Conservation (phyloP, 805 yeast species). For the Lipomyces starkeyi region DNA sequence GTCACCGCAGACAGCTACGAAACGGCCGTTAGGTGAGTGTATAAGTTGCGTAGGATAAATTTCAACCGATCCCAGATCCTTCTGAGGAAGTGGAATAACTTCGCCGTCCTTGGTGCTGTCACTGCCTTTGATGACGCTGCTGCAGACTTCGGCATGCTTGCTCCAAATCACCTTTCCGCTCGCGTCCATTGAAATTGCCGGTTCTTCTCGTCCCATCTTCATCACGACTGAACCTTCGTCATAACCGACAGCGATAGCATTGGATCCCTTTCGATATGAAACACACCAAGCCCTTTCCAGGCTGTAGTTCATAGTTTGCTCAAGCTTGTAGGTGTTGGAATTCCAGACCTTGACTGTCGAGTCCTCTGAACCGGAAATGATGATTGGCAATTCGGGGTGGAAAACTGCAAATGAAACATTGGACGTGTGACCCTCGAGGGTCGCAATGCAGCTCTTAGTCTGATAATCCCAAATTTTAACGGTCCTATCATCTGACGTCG, state of each 20-base stretch:
- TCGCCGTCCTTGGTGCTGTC: slow-evolving; percentile 82
- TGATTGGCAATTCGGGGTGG: slow-evolving; percentile 96
- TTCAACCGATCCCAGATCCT: slow-evolving; percentile 94
- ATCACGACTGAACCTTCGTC: slow-evolving; percentile 92
- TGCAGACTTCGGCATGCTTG: slow-evolving; percentile 86
- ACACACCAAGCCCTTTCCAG: slow-evolving; percentile 98
- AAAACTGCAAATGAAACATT: slow-evolving; percentile 96
- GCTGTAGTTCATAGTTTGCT: slow-evolving; percentile 87
- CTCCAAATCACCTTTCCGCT: slow-evolving; percentile 92
- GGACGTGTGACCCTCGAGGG: slow-evolving; percentile 89
- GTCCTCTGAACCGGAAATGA: slow-evolving; percentile 96
- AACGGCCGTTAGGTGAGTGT: slow-evolving; percentile 97
- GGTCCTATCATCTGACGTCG: slow-evolving; percentile 92
- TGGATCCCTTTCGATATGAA: slow-evolving; percentile 72
- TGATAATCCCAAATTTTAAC: slow-evolving; percentile 88
- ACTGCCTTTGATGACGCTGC: slow-evolving; percentile 62
- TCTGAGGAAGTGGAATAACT: slow-evolving; percentile 72
- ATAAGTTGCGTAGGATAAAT: slow-evolving; percentile 83
- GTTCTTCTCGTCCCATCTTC: slow-evolving; percentile 92
- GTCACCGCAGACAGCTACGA: slow-evolving; percentile 96
- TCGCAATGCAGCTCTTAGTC: slow-evolving; percentile 93
- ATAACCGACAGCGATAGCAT: slow-evolving; percentile 87
- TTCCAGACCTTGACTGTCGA: slow-evolving; percentile 95
- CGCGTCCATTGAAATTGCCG: slow-evolving; percentile 89
- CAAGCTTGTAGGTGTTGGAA: slow-evolving; percentile 89